Evolutionary conservation across 495 filamentous ascomycete genomes (phyloP), one percentile per base, ranked within the genome.

Genomic region (Penicillium pancosmium): DNA sequence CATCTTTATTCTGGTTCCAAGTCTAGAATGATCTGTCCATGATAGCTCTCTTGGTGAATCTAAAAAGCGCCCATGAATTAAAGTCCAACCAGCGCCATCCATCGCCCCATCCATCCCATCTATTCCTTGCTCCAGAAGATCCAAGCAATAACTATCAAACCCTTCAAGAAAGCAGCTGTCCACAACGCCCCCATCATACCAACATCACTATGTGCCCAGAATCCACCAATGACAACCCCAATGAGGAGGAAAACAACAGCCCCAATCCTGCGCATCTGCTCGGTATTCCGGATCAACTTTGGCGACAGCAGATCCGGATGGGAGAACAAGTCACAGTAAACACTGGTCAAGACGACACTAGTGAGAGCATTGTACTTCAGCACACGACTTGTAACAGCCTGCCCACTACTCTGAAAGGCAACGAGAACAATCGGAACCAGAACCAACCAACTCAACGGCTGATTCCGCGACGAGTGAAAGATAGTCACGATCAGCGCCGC

Each of bases 271-370:
- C 84, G 77, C 62, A 87, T 85, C 52, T 88, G 67, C 66, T 90
- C 84, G 8, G 70, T 71, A 61, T 88, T 84, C 5, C 71, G 64
- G 27, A 76, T 44, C 1, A 73, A 53, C 18, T 54, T 62, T 0
- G 53, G 21, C 0, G 75, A 70, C 11, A 88, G 76, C 12, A 90
- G 57, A 18, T 83, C 78, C 35, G 76, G 75, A 53, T 89, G 83
- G 8, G 84, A 86, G 65, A 89, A 89, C 16, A 90, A 62, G 66
- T 91, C 88, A 62, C 86, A 88, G 70, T 89, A 90, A 51, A 86
- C 80, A 59, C 85, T 88, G 18, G 88, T 91, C 55, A 91, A 68
- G 25, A 90, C 88, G 11, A 90, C 87, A 64, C 84, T 88, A 0
- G 86, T 88, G 12, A 91, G 66, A 1, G 80, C 80, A 44, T 80